A percentile compares a stretch with the other conserved stretches of the same genome.
phyloP scores from a whole-genome alignment of 306 rosid species.

The Quercus dentata region DNA sequence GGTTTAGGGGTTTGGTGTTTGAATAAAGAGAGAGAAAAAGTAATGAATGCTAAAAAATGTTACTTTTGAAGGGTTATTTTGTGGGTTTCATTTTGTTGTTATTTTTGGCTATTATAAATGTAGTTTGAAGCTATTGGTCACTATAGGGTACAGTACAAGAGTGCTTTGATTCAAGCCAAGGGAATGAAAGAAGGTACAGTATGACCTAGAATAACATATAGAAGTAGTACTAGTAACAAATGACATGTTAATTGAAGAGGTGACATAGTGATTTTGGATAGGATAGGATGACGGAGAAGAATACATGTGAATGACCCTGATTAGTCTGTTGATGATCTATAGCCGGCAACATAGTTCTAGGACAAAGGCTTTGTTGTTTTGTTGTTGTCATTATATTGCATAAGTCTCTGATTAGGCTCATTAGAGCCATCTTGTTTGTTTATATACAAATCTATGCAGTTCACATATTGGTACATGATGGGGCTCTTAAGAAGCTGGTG shows the following conservation, averaged over 20 bases:
- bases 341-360: too few relatives aligned
- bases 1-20: background rate
- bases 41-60: background rate
- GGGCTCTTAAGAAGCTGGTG: background rate
- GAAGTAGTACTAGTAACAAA: too few relatives aligned
- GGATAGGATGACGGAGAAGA: too few relatives aligned
- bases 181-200: too few relatives aligned
- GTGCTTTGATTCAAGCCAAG: too few relatives aligned
- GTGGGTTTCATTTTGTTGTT: background rate
- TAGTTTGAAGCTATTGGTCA: background rate
- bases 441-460: background rate
- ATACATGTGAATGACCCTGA: too few relatives aligned
- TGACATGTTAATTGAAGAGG: too few relatives aligned
- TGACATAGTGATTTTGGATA: too few relatives aligned
- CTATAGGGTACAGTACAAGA: background rate
- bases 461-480: background rate
- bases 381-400: too few relatives aligned
- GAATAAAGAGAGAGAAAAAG: background rate
- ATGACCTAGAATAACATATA: too few relatives aligned
- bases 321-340: too few relatives aligned
- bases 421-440: background rate
- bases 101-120: background rate
- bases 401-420: background rate
- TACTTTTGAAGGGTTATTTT: background rate
- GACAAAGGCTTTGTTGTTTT: too few relatives aligned